Percentiles rank a stretch among this genome's conserved stretches.
phyloP scores from a whole-genome alignment of 225 moss, liverwort and hornwort species.

The Straminergon stramineum region DNA sequence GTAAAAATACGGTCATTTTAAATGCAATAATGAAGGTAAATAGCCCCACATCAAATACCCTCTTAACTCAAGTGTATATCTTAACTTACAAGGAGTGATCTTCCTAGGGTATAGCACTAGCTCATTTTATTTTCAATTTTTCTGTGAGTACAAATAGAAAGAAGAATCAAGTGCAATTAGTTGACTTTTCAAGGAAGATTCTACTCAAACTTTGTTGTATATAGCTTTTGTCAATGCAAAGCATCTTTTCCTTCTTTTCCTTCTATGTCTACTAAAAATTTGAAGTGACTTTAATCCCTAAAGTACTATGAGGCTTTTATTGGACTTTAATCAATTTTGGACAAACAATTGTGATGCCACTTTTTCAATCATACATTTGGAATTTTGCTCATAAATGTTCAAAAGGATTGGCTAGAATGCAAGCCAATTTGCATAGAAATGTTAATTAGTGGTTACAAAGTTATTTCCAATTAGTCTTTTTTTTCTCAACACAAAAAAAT shows the following conservation, averaged over 20 bases:
- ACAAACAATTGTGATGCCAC: not conserved
- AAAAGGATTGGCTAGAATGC: not conserved
- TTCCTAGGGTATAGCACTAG: too few relatives aligned
- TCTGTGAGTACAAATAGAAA: too few relatives aligned
- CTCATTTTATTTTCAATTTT: too few relatives aligned
- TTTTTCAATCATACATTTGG: not conserved
- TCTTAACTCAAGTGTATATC: too few relatives aligned
- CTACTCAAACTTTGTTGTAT: too few relatives aligned
- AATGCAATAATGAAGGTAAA: too few relatives aligned
- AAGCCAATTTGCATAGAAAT: not conserved
- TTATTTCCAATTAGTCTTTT: not conserved
- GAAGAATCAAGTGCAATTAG: too few relatives aligned
- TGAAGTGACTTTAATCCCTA: not conserved
- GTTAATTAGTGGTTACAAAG: not conserved
- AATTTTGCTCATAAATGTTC: not conserved
- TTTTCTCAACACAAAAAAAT: not conserved
- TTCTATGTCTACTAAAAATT: not conserved
- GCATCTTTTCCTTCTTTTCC: not conserved
- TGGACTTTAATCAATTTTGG: not conserved
- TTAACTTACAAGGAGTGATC: too few relatives aligned
- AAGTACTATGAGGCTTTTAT: not conserved
- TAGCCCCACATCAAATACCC: too few relatives aligned
- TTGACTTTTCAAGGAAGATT: too few relatives aligned
- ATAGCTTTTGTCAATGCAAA: not conserved
- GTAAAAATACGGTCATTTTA: too few relatives aligned